Percentiles rank a stretch among this genome's conserved stretches.
Evolutionary conservation across 2,329 filamentous ascomycete genomes (phyloP).

Genomic region (Aureobasidium uvarum): DNA sequence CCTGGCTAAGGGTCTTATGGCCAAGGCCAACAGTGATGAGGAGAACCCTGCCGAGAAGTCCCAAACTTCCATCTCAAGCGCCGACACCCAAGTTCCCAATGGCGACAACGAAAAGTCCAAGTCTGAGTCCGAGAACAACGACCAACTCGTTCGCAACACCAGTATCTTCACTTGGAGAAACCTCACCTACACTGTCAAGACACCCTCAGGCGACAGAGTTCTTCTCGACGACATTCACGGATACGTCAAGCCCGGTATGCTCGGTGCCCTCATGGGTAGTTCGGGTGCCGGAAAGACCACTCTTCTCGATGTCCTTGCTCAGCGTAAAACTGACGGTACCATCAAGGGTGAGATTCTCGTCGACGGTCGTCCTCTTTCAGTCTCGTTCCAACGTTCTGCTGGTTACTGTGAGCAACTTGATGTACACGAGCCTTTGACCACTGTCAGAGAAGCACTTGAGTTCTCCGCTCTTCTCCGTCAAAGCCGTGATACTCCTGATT

Average conservation of each 20-base stretch:
- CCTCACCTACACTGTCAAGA: conserved; percentile 71
- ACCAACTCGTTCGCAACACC: conserved; percentile 30
- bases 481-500: conserved; percentile 53
- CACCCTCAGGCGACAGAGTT: conserved; percentile 44
- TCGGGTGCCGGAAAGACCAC: conserved; percentile 57
- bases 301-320: conserved; percentile 43
- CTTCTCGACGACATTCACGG: conserved; percentile 64
- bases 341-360: conserved; percentile 49
- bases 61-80: conserved; percentile 26
- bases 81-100: conserved; percentile 7
- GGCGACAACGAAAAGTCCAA: conserved; percentile 3
- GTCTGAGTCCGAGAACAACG: conserved; percentile 18
- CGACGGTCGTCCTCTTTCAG: conserved; percentile 42
- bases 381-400: conserved; percentile 53
- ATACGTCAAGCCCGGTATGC: conserved; percentile 71
- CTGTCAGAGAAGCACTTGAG: conserved; percentile 63
- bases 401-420: conserved; percentile 64
- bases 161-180: conserved; percentile 73
- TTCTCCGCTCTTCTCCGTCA: conserved; percentile 67
- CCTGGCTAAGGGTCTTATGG: conserved; percentile 45
- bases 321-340: conserved; percentile 47
- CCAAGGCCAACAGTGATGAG: conserved; percentile 44
- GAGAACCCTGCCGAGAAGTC: conserved; percentile 31
- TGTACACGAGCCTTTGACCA: conserved; percentile 64
- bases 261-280: conserved; percentile 78